These are phyloP conservation scores for Phytopythium aichiense DNA, from an alignment of 352 stramenopile genomes.

Conservation along the genomic window DNA sequence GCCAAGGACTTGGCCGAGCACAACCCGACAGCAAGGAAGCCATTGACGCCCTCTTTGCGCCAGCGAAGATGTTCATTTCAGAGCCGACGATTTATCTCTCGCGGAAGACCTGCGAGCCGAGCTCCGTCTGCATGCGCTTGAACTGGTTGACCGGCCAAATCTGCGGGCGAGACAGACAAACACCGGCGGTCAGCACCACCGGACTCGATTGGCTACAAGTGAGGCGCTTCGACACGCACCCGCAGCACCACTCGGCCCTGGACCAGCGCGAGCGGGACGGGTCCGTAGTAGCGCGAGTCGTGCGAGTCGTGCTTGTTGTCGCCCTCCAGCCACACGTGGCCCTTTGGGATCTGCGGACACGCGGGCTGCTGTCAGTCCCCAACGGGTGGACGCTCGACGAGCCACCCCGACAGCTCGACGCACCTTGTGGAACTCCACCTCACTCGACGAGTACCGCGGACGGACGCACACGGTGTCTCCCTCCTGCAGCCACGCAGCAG, in stretches of 20 bases:
- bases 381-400: not conserved
- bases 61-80: not conserved
- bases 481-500: constrained; percentile 23
- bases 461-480: constrained; percentile 77
- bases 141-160: constrained; percentile 79
- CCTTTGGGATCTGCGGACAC: constrained; percentile 62
- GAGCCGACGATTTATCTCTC: constrained; percentile 33
- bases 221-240: constrained; percentile 34
- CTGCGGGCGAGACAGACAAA: constrained; percentile 16
- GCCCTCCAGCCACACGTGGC: constrained; percentile 96
- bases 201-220: not conserved
- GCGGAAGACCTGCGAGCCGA: constrained; percentile 43
- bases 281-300: constrained; percentile 95
- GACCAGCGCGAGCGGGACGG: constrained; percentile 90
- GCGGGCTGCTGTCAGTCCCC: not conserved
- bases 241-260: constrained; percentile 87
- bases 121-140: constrained; percentile 56
- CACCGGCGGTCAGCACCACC: not conserved
- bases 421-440: constrained; percentile 76
- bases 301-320: constrained; percentile 96
- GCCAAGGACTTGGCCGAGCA: not conserved
- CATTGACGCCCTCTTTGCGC: not conserved
- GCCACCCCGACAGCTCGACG: not conserved
- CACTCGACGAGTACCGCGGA: constrained; percentile 61
- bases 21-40: not conserved